phyloP scores from a whole-genome alignment of 2,329 filamentous ascomycete species.

The Neofusicoccum sp. region DNA sequence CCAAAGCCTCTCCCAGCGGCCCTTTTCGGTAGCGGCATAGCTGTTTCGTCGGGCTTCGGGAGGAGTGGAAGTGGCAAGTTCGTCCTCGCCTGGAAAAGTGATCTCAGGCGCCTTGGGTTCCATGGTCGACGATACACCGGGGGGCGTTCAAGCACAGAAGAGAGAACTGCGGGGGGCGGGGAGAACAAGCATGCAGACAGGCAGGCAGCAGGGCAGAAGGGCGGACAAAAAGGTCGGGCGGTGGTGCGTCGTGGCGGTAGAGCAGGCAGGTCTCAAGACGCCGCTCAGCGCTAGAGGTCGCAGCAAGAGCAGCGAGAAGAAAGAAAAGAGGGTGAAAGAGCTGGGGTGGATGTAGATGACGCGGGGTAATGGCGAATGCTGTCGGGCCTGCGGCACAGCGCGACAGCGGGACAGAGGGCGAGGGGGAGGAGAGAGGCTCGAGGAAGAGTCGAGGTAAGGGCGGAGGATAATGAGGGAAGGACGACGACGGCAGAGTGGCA shows the following conservation, averaged over 20 bases:
- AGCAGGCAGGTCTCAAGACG: no score
- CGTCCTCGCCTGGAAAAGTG: slow-evolving; percentile 1
- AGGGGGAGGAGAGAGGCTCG: slow-evolving; percentile 22
- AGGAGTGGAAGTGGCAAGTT: neutral
- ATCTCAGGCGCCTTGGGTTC: neutral
- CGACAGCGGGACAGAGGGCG: slow-evolving; percentile 10
- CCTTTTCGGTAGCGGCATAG: slow-evolving; percentile 30
- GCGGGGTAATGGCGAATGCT: neutral
- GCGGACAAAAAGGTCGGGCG: no score
- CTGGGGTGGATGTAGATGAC: neutral
- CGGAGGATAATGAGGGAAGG: neutral
- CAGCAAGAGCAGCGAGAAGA: neutral
- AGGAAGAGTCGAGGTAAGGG: slow-evolving; percentile 7
- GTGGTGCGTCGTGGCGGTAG: no score
- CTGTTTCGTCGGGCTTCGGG: neutral
- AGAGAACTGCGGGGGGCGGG: no score
- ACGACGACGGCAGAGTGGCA: neutral
- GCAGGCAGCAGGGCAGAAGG: neutral
- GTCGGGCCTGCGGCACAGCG: neutral
- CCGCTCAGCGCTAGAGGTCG: no score
- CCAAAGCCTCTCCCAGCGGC: slow-evolving; percentile 51
- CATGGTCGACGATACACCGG: neutral
- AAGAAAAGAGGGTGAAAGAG: neutral
- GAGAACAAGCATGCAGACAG: neutral
- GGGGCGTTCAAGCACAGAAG: neutral